Evolutionary conservation across 257 asterid species (phyloP).

Genomic region (Coffea canephora): DNA sequence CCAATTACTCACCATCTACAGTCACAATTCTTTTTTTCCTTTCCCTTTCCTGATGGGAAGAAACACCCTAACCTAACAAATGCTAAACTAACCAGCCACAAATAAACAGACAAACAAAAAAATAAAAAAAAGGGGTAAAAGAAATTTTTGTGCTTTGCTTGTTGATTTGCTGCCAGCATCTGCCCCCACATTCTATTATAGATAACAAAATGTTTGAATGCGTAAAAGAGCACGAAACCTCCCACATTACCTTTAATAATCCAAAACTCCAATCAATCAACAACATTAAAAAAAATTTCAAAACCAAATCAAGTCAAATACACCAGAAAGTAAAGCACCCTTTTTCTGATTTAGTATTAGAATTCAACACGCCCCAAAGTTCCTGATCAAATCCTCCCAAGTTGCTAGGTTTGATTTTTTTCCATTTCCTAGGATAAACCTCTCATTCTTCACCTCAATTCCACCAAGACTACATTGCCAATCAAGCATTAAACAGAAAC

Average conservation of each 20-base stretch:
- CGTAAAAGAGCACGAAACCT: no score
- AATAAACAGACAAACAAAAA: not conserved
- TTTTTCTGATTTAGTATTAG: not conserved
- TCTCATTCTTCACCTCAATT: not conserved
- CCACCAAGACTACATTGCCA: not conserved
- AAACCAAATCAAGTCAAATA: not conserved
- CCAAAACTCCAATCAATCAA: constrained; percentile 5
- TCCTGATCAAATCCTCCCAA: not conserved
- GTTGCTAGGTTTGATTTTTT: constrained; percentile 3
- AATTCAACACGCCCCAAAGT: not conserved
- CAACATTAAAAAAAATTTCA: not conserved
- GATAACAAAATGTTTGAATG: not conserved
- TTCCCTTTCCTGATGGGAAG: not conserved
- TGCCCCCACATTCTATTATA: not conserved
- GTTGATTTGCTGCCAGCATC: constrained; percentile 9
- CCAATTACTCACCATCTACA: not conserved
- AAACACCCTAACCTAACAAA: not conserved
- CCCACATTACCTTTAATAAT: not conserved
- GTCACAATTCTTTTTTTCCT: not conserved
- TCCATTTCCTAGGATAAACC: not conserved
- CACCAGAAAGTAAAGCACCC: not conserved
- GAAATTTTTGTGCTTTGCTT: not conserved
- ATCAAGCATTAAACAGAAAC: not conserved
- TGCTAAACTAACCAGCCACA: not conserved
- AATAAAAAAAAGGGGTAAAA: not conserved